Base-by-base conservation (phyloP, 2,329 filamentous ascomycete genomes). In the Botryosphaeria dothidea region DNA sequence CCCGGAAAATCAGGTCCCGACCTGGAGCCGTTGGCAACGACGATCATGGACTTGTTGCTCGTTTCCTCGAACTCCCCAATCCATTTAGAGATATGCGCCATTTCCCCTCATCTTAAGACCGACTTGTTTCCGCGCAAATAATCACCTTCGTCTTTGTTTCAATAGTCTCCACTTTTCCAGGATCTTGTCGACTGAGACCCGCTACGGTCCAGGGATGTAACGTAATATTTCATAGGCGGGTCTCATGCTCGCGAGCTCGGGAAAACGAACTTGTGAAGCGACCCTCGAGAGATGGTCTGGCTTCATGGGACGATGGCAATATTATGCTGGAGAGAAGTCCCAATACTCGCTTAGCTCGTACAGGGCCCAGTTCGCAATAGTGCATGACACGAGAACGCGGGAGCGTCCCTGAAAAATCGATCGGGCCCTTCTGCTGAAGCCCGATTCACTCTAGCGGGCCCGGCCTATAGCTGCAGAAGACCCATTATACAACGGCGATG, bases 391-490 rank as follows among this genome's bases (percentile, higher is more conserved):
- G 17, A 45, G 17, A 43, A 21, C 23, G 38, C 41, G 41, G 56
- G 38, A 60, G 38, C n/a, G 56, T 60, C 56, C 56, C 56, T 60
- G 56, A 60, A 60, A 60, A 60, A 34, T 34, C 19, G 38, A 46
- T 46, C 41, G 56, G 56, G 13, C 13, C 8, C 38, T 11, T 6
- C 21, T 15, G 17, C 15, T 45, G 56, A 34, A 23, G 21, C 56
- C 41, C 56, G 56, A 60, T 60, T 34, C 9, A 60, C 34, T 31
- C 56, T 60, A 60, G 56, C 56, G 56, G 43, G 5, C n/a, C 38
- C 56, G 27, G 41, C 38, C 56, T 60, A 60, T 60, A 60, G 56
- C 25, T 21, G 25, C 25, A 46, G 29, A 60, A 11, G 23, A 27
- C 9, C 38, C 25, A 45, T 34, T 60, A 46, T 60, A 60, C 56